Evolutionary conservation across 768 basidiomycete genomes (phyloP).

Genomic region (Naganishia randhawae): DNA sequence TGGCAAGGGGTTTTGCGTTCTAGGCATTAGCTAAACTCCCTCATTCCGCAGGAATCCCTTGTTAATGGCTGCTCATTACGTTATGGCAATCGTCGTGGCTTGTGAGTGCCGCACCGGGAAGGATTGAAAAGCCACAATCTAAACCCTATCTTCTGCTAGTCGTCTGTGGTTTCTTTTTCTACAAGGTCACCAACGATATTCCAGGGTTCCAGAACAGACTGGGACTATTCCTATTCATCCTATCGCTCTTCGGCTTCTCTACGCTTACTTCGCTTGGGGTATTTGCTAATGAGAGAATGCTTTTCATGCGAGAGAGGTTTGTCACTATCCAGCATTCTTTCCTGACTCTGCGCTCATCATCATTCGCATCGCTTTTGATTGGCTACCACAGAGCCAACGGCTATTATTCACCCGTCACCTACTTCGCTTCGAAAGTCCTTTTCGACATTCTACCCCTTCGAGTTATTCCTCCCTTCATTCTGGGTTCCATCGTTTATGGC

Average conservation of each 20-base stretch:
- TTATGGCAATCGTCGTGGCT: constrained; percentile 76
- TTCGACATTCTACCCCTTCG: constrained; percentile 95
- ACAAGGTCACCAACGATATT: constrained; percentile 85
- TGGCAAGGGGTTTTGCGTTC: not conserved
- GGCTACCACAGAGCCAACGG: constrained; percentile 75
- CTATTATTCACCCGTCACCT: constrained; percentile 94
- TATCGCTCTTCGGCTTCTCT: constrained; percentile 96
- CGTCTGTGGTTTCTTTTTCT: constrained; percentile 89
- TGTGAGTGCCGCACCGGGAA: constrained; percentile 55
- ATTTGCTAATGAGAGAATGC: constrained; percentile 88
- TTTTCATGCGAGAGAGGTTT: constrained; percentile 97
- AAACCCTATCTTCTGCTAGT: constrained; percentile 53
- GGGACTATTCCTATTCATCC: constrained; percentile 94
- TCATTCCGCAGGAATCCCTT: constrained; percentile 63
- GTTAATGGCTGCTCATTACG: constrained; percentile 82
- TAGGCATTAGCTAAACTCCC: not conserved
- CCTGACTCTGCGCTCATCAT: not conserved
- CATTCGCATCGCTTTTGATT: constrained; percentile 8
- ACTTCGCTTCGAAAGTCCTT: constrained; percentile 93
- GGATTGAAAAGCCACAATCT: not conserved
- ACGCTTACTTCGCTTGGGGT: constrained; percentile 88
- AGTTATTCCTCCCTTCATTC: constrained; percentile 88
- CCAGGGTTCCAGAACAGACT: constrained; percentile 77
- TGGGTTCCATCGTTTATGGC: constrained; percentile 91
- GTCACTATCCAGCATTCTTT: constrained; percentile 30